phyloP scores from a whole-genome alignment of 768 basidiomycete genomes.

The Rhodosporidiobolus odoratus region DNA sequence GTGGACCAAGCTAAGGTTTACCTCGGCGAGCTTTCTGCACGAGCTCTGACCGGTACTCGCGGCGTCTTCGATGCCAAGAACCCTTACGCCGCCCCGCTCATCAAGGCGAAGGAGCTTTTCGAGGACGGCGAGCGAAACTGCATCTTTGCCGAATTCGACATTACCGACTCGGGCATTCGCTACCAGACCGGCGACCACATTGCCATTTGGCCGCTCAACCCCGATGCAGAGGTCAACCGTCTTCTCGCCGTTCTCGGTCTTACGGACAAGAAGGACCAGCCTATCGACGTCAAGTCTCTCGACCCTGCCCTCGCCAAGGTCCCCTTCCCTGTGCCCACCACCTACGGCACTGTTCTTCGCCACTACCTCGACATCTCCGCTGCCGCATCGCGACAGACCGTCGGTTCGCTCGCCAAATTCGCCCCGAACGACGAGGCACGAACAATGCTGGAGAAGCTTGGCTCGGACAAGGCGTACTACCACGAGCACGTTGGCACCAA shows the following conservation, averaged over 20 bases:
- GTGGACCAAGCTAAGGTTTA: slow-evolving; percentile 79
- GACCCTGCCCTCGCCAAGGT: slow-evolving; percentile 97
- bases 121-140: slow-evolving; percentile 74
- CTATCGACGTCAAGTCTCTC: slow-evolving; percentile 90
- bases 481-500: slow-evolving; percentile 59
- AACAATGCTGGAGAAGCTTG: slow-evolving; percentile 66
- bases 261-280: slow-evolving; percentile 67
- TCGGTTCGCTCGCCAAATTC: slow-evolving; percentile 78
- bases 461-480: slow-evolving; percentile 82
- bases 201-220: slow-evolving; percentile 93
- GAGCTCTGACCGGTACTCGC: slow-evolving; percentile 84
- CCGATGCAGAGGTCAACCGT: slow-evolving; percentile 83
- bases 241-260: slow-evolving; percentile 81
- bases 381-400: slow-evolving; percentile 86
- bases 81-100: slow-evolving; percentile 81
- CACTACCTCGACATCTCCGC: slow-evolving; percentile 97
- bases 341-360: slow-evolving; percentile 83
- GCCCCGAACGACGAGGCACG: slow-evolving; percentile 76
- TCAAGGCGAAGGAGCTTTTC: slow-evolving; percentile 76
- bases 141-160: slow-evolving; percentile 87
- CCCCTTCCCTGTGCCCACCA: slow-evolving; percentile 95
- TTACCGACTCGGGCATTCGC: slow-evolving; percentile 90
- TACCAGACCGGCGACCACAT: slow-evolving; percentile 99
- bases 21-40: slow-evolving; percentile 90
- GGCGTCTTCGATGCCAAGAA: slow-evolving; percentile 98